Evolutionary conservation across 306 rosid genomes (phyloP).

Genomic region (Ceratonia siliqua): DNA sequence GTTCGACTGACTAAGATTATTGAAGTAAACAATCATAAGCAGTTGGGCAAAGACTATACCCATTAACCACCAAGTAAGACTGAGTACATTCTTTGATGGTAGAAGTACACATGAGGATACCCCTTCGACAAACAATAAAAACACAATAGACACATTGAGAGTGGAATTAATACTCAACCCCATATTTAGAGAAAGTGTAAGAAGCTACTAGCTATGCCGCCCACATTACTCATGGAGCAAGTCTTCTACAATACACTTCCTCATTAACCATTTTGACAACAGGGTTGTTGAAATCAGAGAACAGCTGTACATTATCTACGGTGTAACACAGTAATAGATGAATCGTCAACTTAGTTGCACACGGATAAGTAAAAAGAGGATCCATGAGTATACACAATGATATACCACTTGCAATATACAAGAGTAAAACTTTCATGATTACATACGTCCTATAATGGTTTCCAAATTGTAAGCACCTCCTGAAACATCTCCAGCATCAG

Average conservation of each 20-base stretch:
- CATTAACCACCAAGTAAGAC: no score
- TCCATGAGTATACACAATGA: slow-evolving; percentile 21
- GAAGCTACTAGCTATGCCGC: neutral
- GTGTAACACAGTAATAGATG: neutral
- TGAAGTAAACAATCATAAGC: no score
- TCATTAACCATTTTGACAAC: neutral
- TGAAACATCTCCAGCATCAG: slow-evolving; percentile 85
- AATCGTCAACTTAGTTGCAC: neutral
- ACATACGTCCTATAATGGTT: slow-evolving; percentile 44
- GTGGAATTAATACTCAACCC: neutral
- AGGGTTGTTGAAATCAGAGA: neutral
- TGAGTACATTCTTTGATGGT: no score
- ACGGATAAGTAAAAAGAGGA: neutral
- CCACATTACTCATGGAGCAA: neutral
- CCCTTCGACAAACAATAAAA: no score
- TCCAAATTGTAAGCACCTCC: slow-evolving; percentile 70
- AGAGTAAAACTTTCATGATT: neutral
- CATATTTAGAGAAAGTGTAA: neutral
- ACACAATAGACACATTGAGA: no score
- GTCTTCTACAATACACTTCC: slow-evolving; percentile 7
- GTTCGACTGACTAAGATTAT: neutral
- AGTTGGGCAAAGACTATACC: no score
- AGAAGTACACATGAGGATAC: no score
- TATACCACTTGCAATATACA: slow-evolving; percentile 25
- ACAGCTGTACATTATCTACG: neutral